Base-by-base conservation (phyloP, 371 early-diverging fungal genomes). In the Mortierella sp. region DNA sequence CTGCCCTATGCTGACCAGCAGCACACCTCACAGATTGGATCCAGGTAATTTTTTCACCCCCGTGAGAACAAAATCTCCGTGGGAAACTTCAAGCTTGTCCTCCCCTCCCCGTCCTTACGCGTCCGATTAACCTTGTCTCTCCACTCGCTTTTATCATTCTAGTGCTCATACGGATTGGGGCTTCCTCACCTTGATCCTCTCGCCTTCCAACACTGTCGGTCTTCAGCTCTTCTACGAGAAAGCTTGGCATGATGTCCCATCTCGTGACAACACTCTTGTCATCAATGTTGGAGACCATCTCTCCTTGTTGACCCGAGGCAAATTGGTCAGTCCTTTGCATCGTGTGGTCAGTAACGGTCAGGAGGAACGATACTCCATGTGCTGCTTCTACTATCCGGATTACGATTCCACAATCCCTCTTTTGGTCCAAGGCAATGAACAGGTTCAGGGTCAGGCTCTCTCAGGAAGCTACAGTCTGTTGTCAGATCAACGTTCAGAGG, bases 251-350 rank as follows among this genome's bases (percentile, higher is more conserved):
- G 83, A 85, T 28, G 80, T 87, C 14, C 71, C 82, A 9, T 81
- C 82, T 2, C 62, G 74, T 49, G 63, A 65, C 5, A 79, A 76
- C 45, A 68, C 78, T 13, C 65, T 83, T 22, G 77, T 87, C 27
- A 83, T 87, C 63, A 88, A 86, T 55, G 85, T 79, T 17, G 87
- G 87, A 3, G 88, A 88, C 55, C 85, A 82, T 50, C 57, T 86
- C 24, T 82, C 84, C 2, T 66, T 87, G 2, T 47, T 84, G 57
- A 83, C 86, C 1, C 66, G 76, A 22, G 86, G 86, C 14, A 58
- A 69, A n/a, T 60, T 83, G 45, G 60, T 68, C 48, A 82, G 83
- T 3, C 85, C 88, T 0, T 50, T 84, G 51, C 87, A 88, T 60
- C 71, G 86, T 2, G 87, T 88, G 8, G 74, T 85, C n/a, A 68